A percentile compares a stretch with the other conserved stretches of the same genome.
Evolutionary conservation across 495 filamentous ascomycete species (phyloP).

Genomic region (Aspergillus kassunensis): DNA sequence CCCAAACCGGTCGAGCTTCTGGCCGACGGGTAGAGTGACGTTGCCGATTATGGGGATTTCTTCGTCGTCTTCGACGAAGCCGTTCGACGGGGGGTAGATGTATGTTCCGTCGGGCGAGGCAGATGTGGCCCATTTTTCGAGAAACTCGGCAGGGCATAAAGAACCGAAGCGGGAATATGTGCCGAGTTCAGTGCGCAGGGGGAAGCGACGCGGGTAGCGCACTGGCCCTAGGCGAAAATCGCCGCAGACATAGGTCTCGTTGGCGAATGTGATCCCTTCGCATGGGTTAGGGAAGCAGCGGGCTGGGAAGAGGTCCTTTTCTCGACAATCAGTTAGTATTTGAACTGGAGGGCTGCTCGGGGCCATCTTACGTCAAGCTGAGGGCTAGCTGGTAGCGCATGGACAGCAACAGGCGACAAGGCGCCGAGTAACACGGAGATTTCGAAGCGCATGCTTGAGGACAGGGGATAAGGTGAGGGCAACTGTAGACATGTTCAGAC

Average conservation of each 20-base stretch:
- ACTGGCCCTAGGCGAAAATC: slow-evolving; percentile 50
- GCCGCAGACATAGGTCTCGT: slow-evolving; percentile 44
- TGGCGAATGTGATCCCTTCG: slow-evolving; percentile 34
- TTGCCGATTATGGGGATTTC: slow-evolving; percentile 40
- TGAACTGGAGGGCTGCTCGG: too few relatives aligned
- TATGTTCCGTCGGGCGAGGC: slow-evolving; percentile 28
- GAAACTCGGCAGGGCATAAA: slow-evolving; percentile 46
- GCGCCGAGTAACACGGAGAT: too few relatives aligned
- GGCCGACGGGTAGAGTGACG: slow-evolving; percentile 40
- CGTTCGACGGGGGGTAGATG: slow-evolving; percentile 40
- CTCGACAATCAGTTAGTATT: background rate
- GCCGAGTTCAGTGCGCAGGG: slow-evolving; percentile 31
- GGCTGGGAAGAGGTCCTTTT: slow-evolving; percentile 6
- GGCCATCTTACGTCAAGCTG: background rate
- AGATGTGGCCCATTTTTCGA: slow-evolving; percentile 39
- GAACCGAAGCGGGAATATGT: slow-evolving; percentile 47
- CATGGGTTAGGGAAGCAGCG: slow-evolving; percentile 28
- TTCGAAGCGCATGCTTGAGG: background rate
- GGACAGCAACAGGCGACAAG: too few relatives aligned
- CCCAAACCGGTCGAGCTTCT: slow-evolving; percentile 54
- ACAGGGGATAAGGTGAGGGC: too few relatives aligned
- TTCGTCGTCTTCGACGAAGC: slow-evolving; percentile 36
- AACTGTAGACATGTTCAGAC: too few relatives aligned
- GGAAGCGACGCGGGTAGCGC: slow-evolving; percentile 33
- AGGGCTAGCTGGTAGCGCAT: background rate